Percentiles rank a stretch among this genome's conserved stretches.
These are phyloP conservation scores for Scutellaria galericulata DNA, from an alignment of 257 asterid species.

Conservation along the genomic window DNA sequence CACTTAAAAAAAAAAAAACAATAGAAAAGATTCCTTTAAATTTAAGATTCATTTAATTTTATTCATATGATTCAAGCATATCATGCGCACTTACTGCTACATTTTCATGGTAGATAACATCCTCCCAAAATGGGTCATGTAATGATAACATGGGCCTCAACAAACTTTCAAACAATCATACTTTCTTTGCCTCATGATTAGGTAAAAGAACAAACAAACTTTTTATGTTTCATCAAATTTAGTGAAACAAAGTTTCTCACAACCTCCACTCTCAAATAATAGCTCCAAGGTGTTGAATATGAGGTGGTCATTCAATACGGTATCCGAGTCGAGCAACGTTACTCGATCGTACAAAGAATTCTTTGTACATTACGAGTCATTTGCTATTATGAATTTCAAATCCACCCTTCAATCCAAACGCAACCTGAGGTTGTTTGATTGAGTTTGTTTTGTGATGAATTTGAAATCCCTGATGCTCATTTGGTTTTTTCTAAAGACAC, in stretches of 20 bases:
- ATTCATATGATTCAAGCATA: not conserved
- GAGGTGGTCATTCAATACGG: no score
- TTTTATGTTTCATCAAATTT: not conserved
- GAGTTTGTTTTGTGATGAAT: not conserved
- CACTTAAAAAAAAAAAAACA: not conserved
- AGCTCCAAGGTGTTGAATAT: not conserved
- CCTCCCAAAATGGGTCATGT: not conserved
- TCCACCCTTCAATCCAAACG: not conserved
- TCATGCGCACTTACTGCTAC: slow-evolving; percentile 30
- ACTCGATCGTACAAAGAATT: no score
- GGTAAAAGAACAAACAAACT: slow-evolving; percentile 12
- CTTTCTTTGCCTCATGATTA: slow-evolving; percentile 16
- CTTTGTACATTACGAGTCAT: not conserved
- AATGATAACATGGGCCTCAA: slow-evolving; percentile 25
- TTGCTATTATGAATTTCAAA: not conserved
- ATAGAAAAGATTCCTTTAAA: slow-evolving; percentile 2
- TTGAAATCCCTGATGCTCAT: not conserved
- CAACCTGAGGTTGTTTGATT: not conserved
- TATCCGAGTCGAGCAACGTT: no score
- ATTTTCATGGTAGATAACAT: not conserved
- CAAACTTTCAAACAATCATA: not conserved
- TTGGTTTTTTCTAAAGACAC: not conserved
- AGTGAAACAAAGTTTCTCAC: not conserved
- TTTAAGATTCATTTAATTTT: no score
- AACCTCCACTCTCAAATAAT: no score